Evolutionary conservation across 805 yeast genomes (phyloP), one percentile per base, ranked within the genome.

Genomic region (Kazachstania bromeliacearum): DNA sequence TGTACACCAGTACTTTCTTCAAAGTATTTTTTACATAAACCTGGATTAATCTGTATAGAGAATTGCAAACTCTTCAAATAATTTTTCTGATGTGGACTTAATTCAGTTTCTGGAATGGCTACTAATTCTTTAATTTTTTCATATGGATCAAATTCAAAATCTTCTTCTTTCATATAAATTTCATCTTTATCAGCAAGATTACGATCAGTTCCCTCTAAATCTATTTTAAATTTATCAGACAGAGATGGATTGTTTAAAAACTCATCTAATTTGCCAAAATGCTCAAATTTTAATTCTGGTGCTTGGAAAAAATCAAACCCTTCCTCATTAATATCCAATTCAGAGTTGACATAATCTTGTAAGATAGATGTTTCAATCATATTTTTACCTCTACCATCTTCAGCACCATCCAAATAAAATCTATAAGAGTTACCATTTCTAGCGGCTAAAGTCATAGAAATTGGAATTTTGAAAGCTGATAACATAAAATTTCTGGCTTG

Each of bases 1-100:
- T 27, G 31, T 16, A 34, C 9, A 4, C 20, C 20, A 20, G 15
- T 8, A 27, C 31, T 28, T 34, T 59, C 64, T 4, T 41, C 37
- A 31, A 50, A 69, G 47, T 68, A 68, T 42, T 71, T 68, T 8
- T 59, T 56, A 2, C 62, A 61, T 5, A 60, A 57, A 4, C 57
- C 53, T 16, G 57, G 47, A 16, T 51, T 50, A 6, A 47, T 46
- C 16, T 41, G 36, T 6, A 52, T 44, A 1, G 71, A 64, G 37
- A 48, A 49, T 31, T 52, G 39, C 34, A 69, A 50, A 34, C 65
- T 53, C 4, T 60, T 45, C 25, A 54, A 47, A 44, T 69, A 68
- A 4, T 45, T 41, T 31, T 31, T 19, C 9, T 55, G 53, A 27
- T 53, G 60, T 5, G 29, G 27, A 12, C 46, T 26, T 16, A 51